Conservation (phyloP, 176 grass and related monocot genomes). For the Carex pumila region DNA sequence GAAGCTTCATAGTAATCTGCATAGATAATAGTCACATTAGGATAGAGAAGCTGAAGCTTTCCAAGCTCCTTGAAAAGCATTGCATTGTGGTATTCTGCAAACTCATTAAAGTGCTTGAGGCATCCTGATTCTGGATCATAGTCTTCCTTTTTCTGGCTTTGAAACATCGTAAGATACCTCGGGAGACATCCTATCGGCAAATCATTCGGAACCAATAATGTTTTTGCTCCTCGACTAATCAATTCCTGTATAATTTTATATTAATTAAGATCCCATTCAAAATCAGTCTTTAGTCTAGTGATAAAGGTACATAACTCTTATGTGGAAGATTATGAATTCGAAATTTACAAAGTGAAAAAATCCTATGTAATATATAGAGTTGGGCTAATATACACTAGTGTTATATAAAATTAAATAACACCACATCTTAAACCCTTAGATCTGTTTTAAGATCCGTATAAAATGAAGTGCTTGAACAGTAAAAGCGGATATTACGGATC, state of each 20-base stretch:
- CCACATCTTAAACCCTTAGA: no score
- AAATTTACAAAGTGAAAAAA: no score
- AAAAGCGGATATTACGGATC: no score
- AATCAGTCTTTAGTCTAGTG: no score
- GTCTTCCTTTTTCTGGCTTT: conserved; percentile 50
- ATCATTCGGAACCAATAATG: conserved; percentile 69
- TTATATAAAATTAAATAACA: no score
- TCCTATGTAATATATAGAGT: no score
- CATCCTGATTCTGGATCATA: conserved; percentile 80
- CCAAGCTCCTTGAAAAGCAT: conserved; percentile 43
- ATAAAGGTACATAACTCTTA: no score
- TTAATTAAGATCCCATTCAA: neutral
- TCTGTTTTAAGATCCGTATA: no score
- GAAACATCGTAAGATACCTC: conserved; percentile 50
- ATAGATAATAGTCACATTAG: conserved; percentile 54
- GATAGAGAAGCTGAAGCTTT: conserved; percentile 38
- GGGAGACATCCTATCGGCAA: conserved; percentile 80
- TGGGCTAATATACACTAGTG: no score
- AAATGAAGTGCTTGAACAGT: no score
- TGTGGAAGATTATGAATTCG: no score
- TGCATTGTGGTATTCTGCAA: conserved; percentile 63
- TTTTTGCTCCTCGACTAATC: conserved; percentile 70
- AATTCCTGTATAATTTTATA: conserved; percentile 44
- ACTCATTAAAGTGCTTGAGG: conserved; percentile 69
- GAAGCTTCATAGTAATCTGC: conserved; percentile 74